Percentiles rank a stretch among this genome's conserved stretches.
These are phyloP conservation scores for Mycena haematopus DNA, from an alignment of 768 basidiomycete genomes.

Conservation along the genomic window DNA sequence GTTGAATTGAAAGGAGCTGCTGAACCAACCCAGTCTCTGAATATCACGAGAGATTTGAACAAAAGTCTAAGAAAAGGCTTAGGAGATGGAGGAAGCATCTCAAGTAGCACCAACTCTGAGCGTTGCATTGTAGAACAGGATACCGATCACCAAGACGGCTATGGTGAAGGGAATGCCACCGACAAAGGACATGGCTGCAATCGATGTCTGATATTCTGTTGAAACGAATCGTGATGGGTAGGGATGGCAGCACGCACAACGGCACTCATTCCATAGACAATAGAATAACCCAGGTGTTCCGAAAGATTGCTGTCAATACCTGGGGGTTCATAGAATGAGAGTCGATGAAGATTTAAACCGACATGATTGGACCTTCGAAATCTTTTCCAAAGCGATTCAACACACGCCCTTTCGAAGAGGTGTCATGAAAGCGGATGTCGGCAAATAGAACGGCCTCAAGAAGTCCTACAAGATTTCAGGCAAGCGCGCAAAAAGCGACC, in stretches of 20 bases:
- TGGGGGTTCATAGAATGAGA: neutral
- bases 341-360: neutral
- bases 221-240: neutral
- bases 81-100: neutral
- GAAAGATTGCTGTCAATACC: neutral
- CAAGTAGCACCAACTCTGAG: slow-evolving; percentile 53
- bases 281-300: neutral
- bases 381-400: neutral
- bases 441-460: neutral
- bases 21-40: slow-evolving; percentile 68
- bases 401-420: neutral
- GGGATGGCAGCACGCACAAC: neutral
- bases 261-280: neutral
- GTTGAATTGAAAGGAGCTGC: slow-evolving; percentile 31
- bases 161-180: slow-evolving; percentile 80
- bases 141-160: slow-evolving; percentile 54
- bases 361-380: neutral
- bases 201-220: slow-evolving; percentile 50
- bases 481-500: neutral
- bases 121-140: slow-evolving; percentile 60
- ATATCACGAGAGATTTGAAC: slow-evolving; percentile 88
- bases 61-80: slow-evolving; percentile 45
- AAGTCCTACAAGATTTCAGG: slow-evolving; percentile 47
- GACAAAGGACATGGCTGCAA: slow-evolving; percentile 74
- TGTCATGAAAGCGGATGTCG: neutral